Evolutionary conservation across 352 stramenopile species (phyloP), one percentile per base, ranked within the genome.

Genomic region (Globisporangium parvum): DNA sequence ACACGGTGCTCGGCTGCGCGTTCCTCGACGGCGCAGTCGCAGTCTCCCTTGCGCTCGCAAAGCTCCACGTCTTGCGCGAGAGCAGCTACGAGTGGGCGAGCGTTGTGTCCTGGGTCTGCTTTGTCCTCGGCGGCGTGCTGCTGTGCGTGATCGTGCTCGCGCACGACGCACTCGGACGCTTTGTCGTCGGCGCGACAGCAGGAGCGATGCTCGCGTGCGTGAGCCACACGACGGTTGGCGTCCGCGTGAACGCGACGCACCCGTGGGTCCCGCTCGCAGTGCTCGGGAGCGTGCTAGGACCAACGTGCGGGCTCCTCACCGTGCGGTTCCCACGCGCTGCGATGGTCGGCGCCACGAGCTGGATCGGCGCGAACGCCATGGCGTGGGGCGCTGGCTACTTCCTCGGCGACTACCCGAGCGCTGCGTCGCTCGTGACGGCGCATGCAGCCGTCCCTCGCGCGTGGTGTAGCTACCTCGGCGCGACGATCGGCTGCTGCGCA

Each of bases 91-190:
- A 60, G 20, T 81, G 64, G 63, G 46, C 65, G 21, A 59, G 60
- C 18, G 60, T 63, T 1, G 59, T 57, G 18, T 75, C 71, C 28
- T 82, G 72, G 72, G 63, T 48, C 2, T 63, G 55, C n/a, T 82
- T 82, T 55, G 59, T 73, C 35, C 46, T 80, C 9, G 59, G 66
- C 14, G 71, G 71, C 21, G 51, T 61, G 10, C 45, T 75, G 21
- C 65, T 65, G 44, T 67, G 58, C 10, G 12, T 67, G 14, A 10
- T 72, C 24, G 62, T 68, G 31, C 55, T 75, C 42, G 62, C 54
- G 35, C 60, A 52, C 37, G 56, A 45, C 48, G 31, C 20, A 6
- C 39, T 62, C 20, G 67, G 51, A 17, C 60, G 47, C 20, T 77
- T 69, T 57, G 53, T 64, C 24, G 12, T 76, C 26, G 71, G 71